A percentile compares a stretch with the other conserved stretches of the same genome.
Conservation (phyloP, 768 basidiomycete species). For the Candolleomyces efflorescens region DNA sequence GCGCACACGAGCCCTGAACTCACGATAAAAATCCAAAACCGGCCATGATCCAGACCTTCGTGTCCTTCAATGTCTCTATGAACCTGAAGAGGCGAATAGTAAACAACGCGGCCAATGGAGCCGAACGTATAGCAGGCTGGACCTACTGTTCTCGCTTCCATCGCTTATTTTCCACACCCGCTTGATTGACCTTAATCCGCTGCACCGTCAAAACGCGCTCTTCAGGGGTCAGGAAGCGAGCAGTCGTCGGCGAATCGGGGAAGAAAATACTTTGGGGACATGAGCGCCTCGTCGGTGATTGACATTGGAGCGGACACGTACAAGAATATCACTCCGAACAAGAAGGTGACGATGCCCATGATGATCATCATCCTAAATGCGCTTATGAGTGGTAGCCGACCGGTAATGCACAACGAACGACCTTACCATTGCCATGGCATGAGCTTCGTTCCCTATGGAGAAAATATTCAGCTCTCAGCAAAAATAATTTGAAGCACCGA, state of each 20-base stretch:
- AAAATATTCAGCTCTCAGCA: conserved; percentile 31
- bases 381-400: neutral
- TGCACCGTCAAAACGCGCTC: conserved; percentile 62
- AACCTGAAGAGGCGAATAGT: conserved; percentile 37
- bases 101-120: neutral
- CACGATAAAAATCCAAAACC: conserved; percentile 34
- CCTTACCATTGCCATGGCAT: conserved; percentile 73
- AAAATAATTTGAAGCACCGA: neutral
- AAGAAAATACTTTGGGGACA: conserved; percentile 32
- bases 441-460: conserved; percentile 38
- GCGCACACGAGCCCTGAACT: neutral
- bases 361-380: conserved; percentile 63
- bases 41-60: conserved; percentile 76
- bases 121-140: neutral
- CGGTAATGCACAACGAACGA: neutral
- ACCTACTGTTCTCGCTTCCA: conserved; percentile 79
- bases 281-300: neutral
- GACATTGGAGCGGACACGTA: conserved; percentile 19
- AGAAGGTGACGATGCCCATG: conserved; percentile 55
- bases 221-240: conserved; percentile 67
- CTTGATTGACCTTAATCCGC: conserved; percentile 74
- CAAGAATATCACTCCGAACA: conserved; percentile 54
- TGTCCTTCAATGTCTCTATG: conserved; percentile 62
- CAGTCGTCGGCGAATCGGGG: conserved; percentile 70
- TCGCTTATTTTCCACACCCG: conserved; percentile 76